phyloP scores from a whole-genome alignment of 306 rosid species.

The Lathyrus sativus region DNA sequence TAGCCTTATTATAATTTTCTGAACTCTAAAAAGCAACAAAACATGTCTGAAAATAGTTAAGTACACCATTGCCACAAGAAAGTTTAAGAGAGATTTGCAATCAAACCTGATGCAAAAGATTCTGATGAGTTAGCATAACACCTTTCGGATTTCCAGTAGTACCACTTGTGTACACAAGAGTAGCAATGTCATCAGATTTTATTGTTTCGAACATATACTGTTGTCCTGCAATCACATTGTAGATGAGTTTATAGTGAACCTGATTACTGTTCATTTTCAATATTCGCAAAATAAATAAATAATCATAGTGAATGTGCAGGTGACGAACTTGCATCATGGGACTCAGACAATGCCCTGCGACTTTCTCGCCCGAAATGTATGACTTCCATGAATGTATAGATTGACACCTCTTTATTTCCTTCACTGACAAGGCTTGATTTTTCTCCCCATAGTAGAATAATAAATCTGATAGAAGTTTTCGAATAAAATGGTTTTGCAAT shows the following conservation, averaged over 20 bases:
- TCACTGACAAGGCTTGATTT: constrained; percentile 57
- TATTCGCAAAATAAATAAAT: background rate
- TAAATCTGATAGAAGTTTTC: constrained; percentile 61
- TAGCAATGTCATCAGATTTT: constrained; percentile 73
- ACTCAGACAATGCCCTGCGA: constrained; percentile 50
- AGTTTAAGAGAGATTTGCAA: constrained; percentile 27
- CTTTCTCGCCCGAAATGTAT: constrained; percentile 63
- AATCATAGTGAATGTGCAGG: background rate
- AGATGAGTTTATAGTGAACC: constrained; percentile 35
- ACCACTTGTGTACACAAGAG: constrained; percentile 92
- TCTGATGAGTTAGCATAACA: constrained; percentile 87
- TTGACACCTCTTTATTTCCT: constrained; percentile 50
- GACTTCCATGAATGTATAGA: constrained; percentile 66
- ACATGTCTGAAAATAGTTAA: too few species aligned
- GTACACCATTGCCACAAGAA: too few species aligned
- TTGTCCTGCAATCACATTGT: constrained; percentile 55
- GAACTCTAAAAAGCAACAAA: too few species aligned
- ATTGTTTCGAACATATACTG: constrained; percentile 63
- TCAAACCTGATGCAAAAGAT: constrained; percentile 93
- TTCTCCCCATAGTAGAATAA: constrained; percentile 95
- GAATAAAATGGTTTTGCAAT: constrained; percentile 59
- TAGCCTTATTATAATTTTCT: too few species aligned
- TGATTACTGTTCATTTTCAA: constrained; percentile 6
- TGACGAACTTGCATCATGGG: constrained; percentile 65
- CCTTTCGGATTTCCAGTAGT: constrained; percentile 96